These are phyloP conservation scores for Dactylorhiza incarnata DNA, from an alignment of 106 monocot species.

Conservation along the genomic window DNA sequence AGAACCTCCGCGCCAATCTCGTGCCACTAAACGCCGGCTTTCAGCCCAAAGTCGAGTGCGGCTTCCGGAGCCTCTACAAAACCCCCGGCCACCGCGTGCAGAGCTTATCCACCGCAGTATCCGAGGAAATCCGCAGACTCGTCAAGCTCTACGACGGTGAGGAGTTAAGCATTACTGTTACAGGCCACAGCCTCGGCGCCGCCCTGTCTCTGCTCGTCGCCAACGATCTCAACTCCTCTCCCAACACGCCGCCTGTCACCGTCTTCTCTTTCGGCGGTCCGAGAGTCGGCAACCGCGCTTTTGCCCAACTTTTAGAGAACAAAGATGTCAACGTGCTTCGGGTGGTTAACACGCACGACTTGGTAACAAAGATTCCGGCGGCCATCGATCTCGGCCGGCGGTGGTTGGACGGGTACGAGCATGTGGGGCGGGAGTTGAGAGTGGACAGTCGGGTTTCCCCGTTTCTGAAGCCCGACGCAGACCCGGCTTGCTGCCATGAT, in stretches of 20 bases:
- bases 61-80: constrained; percentile 62
- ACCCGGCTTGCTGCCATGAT: constrained; percentile 64
- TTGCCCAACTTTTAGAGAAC: constrained; percentile 27
- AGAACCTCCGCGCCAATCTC: constrained; percentile 63
- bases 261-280: constrained; percentile 72
- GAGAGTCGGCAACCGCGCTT: constrained; percentile 39
- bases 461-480: constrained; percentile 44
- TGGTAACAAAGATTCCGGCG: constrained; percentile 40
- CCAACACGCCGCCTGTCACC: constrained; percentile 28
- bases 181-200: constrained; percentile 71
- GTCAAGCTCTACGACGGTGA: constrained; percentile 44
- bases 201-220: constrained; percentile 48
- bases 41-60: constrained; percentile 45
- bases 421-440: constrained; percentile 56
- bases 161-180: constrained; percentile 59
- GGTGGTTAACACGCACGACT: constrained; percentile 52
- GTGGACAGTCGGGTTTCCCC: constrained; percentile 58
- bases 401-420: constrained; percentile 19
- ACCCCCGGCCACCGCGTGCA: constrained; percentile 12
- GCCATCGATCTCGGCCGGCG: background rate
- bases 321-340: constrained; percentile 39
- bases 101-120: constrained; percentile 29
- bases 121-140: constrained; percentile 35
- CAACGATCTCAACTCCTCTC: constrained; percentile 22
- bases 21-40: constrained; percentile 8